Evolutionary conservation across 257 asterid species (phyloP), one percentile per base, ranked within the genome.

Genomic region (Solanum clarkiae): DNA sequence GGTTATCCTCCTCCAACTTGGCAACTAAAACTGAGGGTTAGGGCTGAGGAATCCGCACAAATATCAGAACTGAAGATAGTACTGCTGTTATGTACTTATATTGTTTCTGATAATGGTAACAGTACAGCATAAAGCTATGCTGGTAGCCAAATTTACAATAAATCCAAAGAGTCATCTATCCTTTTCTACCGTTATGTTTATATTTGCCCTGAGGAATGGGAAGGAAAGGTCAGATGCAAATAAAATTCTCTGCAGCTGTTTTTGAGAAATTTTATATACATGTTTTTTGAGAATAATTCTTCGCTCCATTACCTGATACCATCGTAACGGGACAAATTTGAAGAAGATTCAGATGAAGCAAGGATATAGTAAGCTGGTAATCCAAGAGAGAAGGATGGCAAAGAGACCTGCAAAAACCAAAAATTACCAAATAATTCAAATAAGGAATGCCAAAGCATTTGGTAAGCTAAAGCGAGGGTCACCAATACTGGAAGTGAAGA

Each of bases 301-400:
- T 42, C n/a, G 1, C 63, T 18, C 66, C 47, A 86, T 88, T 83
- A 95, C 99, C 99, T 95, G 87, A 97, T 88, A 84, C 98, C 98
- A 86, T 97, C 98, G 68, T 97, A 95, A 79, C 99, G 99, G 85
- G 99, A 92, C 93, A 97, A 92, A 90, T 97, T 97, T 22, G 98
- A 97, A 66, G 99, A 97, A 69, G 99, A 92, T 90, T 97, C 98
- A 22, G 96, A 97, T 2, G 94, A 92, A 87, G 99, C 99, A 86
- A 97, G 98, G 85, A 95, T 91, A 85, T 97, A 97, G 89, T 97
- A 97, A 77, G 99, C 99, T 7, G 99, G 98, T 85, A 97, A 90
- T 84, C 99, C 98, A 90, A 97, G 94, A 87, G 98, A 93, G 90
- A 92, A 97, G 84, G 98, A 93, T 22, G 99, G 98, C 90, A 97